Base-by-base conservation (phyloP, 1,139 yeast species). In the Blastobotrys petasosporus region DNA sequence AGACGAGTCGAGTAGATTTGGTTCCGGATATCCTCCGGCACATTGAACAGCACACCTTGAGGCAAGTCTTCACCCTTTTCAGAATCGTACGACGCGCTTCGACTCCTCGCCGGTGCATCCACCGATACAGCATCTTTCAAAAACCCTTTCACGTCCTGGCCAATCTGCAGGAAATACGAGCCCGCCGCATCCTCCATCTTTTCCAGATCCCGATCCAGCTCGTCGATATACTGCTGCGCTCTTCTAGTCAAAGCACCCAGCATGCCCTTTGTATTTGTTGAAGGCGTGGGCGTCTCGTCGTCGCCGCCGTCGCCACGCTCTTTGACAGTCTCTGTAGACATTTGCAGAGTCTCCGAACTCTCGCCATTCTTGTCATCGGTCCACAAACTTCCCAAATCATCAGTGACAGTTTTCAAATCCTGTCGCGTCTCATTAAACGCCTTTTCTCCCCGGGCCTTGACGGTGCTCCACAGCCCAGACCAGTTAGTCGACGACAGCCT, bases 121-220 rank as follows among this genome's bases (percentile, higher is more conserved):
- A 79, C 69, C 1, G 71, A 57, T 5, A 79, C 75, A 4, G 80
- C 74, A 3, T 69, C 76, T 37, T 78, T 71, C 43, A 83, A 69
- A 54, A 82, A 75, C 4, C 78, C 71, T 32, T 55, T 56, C 29
- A 69, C 48, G 37, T 64, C 68, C n/a, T 58, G 54, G 2, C 88
- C 76, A 48, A 84, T 68, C 58, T 74, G 77, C 37, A 70, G 63
- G 11, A 81, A 77, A 52, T 79, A 80, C 30, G 71, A 71, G 0
- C 82, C 77, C 0, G 92, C 87, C 39, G 71, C 70, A 49, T 74
- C 74, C 58, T 82, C 94, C 8, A 85, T 77, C 46, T 70, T 70
- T 55, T 82, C 94, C 43, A 85, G 69, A 52, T 78, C 84, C 23
- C 76, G 70, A 60, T 85, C 94, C 46, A 85, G 69, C 5, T 73